These are phyloP conservation scores for Emiliania huxleyi DNA, from an alignment of 78 protist genomes.

Conservation along the genomic window DNA sequence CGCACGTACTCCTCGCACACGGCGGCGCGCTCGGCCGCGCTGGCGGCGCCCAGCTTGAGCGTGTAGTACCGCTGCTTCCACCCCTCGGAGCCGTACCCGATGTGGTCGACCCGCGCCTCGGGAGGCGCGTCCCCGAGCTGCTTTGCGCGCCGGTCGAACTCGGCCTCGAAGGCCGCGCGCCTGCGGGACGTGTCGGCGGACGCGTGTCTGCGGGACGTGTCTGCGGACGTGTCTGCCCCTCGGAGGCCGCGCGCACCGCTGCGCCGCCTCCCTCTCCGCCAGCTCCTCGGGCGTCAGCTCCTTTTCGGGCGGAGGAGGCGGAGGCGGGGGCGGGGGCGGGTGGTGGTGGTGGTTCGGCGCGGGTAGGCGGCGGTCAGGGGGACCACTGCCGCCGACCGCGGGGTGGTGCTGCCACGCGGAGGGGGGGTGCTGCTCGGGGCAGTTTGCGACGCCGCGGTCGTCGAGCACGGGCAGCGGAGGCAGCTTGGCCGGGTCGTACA, in stretches of 20 bases:
- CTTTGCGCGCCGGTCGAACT: not conserved
- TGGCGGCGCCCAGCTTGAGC: conserved; percentile 58
- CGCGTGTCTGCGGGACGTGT: too few species aligned
- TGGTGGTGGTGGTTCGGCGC: too few species aligned
- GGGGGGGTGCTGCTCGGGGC: not conserved
- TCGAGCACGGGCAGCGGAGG: not conserved
- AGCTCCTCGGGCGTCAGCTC: not conserved
- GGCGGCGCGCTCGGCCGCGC: not conserved
- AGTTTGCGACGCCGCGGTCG: not conserved
- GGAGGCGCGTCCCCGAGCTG: not conserved
- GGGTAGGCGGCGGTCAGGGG: too few species aligned
- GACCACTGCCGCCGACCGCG: too few species aligned
- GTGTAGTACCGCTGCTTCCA: conserved; percentile 89
- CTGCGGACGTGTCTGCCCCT: too few species aligned
- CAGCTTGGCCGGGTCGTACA: not conserved
- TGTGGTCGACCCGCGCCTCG: conserved; percentile 37
- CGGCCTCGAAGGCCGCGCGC: not conserved
- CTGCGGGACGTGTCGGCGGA: too few species aligned
- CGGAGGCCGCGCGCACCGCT: too few species aligned
- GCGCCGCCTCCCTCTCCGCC: too few species aligned
- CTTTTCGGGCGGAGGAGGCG: not conserved
- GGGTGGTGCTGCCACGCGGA: not conserved
- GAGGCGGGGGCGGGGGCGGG: too few species aligned
- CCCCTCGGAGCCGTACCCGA: conserved; percentile 67
- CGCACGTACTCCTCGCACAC: conserved; percentile 63